A percentile compares a stretch with the other conserved stretches of the same genome.
These are phyloP conservation scores for Microbotryum saponariae DNA, from an alignment of 1,284 basidiomycete species.

Conservation along the genomic window DNA sequence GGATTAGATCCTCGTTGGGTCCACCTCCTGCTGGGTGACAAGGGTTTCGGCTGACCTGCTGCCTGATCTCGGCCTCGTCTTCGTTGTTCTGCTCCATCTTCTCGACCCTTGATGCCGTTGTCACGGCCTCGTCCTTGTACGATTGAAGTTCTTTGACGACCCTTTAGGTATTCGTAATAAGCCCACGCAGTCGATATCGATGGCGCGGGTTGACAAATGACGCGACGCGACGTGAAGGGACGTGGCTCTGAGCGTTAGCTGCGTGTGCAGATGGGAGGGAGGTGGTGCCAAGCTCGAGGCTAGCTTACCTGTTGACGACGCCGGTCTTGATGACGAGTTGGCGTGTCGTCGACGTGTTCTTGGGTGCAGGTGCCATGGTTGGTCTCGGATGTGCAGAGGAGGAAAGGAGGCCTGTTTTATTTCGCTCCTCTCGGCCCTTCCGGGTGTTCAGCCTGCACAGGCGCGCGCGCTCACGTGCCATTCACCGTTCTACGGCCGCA, in stretches of 20 bases:
- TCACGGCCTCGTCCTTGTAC: constrained; percentile 20
- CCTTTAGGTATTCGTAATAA: not conserved
- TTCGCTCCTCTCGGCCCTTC: not conserved
- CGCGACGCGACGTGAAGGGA: too few relatives aligned
- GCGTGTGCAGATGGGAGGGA: not conserved
- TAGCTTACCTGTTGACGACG: constrained; percentile 25
- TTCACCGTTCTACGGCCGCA: not conserved
- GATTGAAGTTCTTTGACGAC: constrained; percentile 23
- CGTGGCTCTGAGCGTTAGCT: not conserved
- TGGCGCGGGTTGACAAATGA: too few relatives aligned
- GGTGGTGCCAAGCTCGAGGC: not conserved
- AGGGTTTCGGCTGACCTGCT: constrained; percentile 14
- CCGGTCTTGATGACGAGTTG: constrained; percentile 28
- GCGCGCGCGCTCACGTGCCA: not conserved
- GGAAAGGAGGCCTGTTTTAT: not conserved
- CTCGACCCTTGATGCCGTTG: not conserved
- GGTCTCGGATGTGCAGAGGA: too few relatives aligned
- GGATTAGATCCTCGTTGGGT: too few relatives aligned
- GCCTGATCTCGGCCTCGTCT: constrained; percentile 29
- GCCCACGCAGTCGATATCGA: too few relatives aligned
- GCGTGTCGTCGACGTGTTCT: not conserved
- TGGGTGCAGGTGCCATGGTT: too few relatives aligned
- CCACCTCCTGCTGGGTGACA: too few relatives aligned
- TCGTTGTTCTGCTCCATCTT: constrained; percentile 18
- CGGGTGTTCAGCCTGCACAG: not conserved